Evolutionary conservation across 164 flowering plant species (phyloP), one percentile per base, ranked within the genome.

Genomic region (Brasenia schreberi): DNA sequence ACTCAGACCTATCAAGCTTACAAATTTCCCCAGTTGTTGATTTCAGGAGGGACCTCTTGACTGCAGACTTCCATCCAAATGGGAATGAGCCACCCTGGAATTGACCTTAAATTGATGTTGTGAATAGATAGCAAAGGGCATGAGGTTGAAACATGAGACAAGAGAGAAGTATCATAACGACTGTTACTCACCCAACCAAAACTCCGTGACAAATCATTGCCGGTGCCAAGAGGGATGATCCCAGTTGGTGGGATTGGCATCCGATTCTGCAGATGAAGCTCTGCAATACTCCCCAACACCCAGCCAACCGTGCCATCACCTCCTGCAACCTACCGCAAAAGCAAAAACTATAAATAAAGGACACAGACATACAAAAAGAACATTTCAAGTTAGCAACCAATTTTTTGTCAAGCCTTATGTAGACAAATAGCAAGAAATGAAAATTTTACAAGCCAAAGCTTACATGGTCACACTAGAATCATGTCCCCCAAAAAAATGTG

Each of bases 261-360:
- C 61, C 97, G 75, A 33, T 68, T 72, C 69, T 83, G 79, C 42
- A 49, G 69, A 70, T 78, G 17, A 69, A 92, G 97, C 67, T 87
- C 83, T 27, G 78, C 77, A 59, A 95, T 82, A 72, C 89, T 77
- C 59, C 97, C 97, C 2, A 95, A 81, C 5, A 95, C 85, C 97
- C 99, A 95, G 69, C 99, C 99, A 18, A 92, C 99, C 9, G 99
- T 87, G 56, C 99, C 99, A 86, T 95, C 99, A 74, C 99, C 97
- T 19, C 99, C 99, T 59, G 97, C 99, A 68, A 92, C 99, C 97
- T 95, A 87, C 52, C 68, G 43, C 44, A 12, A 44, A 68, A 60
- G 17, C 7, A 44, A 11, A 44, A 44, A 44, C n/a, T n/a, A n/a
- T n/a, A n/a, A n/a, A n/a, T n/a, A n/a, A n/a, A n/a, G n/a, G n/a